Conservation (phyloP, 176 grass and related monocot genomes). For the Metroxylon sagu region DNA sequence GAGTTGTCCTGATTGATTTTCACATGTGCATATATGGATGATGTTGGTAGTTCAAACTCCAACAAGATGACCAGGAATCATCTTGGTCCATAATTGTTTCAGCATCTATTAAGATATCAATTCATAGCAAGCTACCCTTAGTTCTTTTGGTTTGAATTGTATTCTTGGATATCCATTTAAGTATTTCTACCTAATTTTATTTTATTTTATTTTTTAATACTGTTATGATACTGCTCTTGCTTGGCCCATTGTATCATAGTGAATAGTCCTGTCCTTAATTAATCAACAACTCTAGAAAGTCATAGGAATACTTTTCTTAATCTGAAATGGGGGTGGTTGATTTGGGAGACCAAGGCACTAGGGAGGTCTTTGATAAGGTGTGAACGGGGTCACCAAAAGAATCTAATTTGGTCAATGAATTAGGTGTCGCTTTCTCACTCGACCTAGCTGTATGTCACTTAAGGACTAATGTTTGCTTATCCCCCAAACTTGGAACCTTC, state of each 20-base stretch:
- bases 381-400: not conserved
- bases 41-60: not conserved
- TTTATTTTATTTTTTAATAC: no score
- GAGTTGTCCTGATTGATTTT: not conserved
- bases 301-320: no score
- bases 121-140: no score
- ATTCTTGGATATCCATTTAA: no score
- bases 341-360: not conserved
- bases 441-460: not conserved
- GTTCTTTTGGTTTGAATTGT: no score
- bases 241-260: no score
- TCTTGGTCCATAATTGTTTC: not conserved
- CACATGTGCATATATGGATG: not conserved
- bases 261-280: no score
- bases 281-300: no score
- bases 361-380: not conserved
- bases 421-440: not conserved
- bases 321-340: not conserved
- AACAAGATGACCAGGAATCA: not conserved
- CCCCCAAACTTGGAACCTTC: constrained; percentile 8
- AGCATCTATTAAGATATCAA: no score
- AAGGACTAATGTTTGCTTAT: not conserved
- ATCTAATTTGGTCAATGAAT: constrained; percentile 2
- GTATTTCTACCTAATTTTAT: no score
- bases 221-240: no score